Conservation (phyloP, 2,329 filamentous ascomycete species). For the Aspergillus cejpii region DNA sequence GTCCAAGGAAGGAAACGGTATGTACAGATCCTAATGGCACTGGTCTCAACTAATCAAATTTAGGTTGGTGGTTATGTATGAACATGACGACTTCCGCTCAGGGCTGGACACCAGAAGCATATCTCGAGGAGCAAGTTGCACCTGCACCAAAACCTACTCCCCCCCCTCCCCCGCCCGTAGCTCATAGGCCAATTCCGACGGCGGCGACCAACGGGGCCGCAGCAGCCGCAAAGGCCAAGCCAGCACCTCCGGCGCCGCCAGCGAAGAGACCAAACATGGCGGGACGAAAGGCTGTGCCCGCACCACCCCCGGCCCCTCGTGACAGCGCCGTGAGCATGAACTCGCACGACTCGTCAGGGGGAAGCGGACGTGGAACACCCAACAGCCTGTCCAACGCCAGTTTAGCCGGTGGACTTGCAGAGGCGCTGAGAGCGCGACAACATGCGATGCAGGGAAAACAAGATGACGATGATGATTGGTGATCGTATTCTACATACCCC, state of each 20-base stretch:
- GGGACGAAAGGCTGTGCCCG: slow-evolving; percentile 65
- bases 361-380: slow-evolving; percentile 64
- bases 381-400: slow-evolving; percentile 53
- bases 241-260: slow-evolving; percentile 68
- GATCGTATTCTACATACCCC: slow-evolving; percentile 18
- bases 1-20: slow-evolving; percentile 94
- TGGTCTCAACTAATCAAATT: slow-evolving; percentile 21
- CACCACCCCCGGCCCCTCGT: slow-evolving; percentile 58
- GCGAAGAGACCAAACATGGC: slow-evolving; percentile 67
- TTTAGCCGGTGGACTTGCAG: slow-evolving; percentile 66
- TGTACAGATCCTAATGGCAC: slow-evolving; percentile 24
- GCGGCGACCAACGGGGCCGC: slow-evolving; percentile 51
- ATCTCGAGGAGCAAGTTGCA: slow-evolving; percentile 68
- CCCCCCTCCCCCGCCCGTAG: slow-evolving; percentile 43
- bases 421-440: slow-evolving; percentile 70
- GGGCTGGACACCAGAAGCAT: slow-evolving; percentile 90
- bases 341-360: slow-evolving; percentile 48
- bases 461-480: slow-evolving; percentile 67
- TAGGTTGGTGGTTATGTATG: slow-evolving; percentile 95
- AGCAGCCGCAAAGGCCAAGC: slow-evolving; percentile 51
- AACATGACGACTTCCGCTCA: slow-evolving; percentile 61
- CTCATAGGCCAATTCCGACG: slow-evolving; percentile 52
- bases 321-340: slow-evolving; percentile 54
- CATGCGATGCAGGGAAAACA: slow-evolving; percentile 65
- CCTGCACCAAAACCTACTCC: slow-evolving; percentile 56